Conservation (phyloP, 2,329 filamentous ascomycete species). For the Xylaria sp. region DNA sequence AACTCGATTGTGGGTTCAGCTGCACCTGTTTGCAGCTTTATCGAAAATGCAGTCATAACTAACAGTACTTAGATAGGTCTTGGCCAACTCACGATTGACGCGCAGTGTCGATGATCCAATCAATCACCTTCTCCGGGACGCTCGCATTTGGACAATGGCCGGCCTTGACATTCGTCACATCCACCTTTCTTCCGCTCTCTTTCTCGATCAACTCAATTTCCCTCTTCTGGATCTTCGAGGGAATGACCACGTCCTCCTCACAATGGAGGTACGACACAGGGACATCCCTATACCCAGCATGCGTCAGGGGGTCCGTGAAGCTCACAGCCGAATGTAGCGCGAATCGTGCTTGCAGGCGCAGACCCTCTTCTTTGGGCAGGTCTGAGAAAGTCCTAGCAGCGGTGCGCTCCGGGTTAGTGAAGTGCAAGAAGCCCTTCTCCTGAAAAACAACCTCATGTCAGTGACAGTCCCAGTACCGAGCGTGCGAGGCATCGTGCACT, state of each 20-base stretch:
- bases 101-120: constrained; percentile 28
- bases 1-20: too few relatives aligned
- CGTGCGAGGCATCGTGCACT: not conserved
- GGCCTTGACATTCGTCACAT: constrained; percentile 44
- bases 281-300: constrained; percentile 49
- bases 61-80: too few relatives aligned
- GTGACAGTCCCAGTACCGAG: not conserved
- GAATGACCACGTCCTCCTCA: constrained; percentile 44
- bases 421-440: constrained; percentile 40
- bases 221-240: constrained; percentile 41
- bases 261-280: constrained; percentile 48
- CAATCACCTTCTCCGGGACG: constrained; percentile 35
- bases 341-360: constrained; percentile 5
- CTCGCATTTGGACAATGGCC: constrained; percentile 44
- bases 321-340: constrained; percentile 42
- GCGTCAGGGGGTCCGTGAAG: constrained; percentile 44
- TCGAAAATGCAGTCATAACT: too few relatives aligned
- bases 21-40: too few relatives aligned
- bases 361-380: constrained; percentile 35
- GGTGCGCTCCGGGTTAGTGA: constrained; percentile 15
- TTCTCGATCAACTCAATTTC: constrained; percentile 41
- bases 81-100: not conserved
- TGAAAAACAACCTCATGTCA: constrained; percentile 13
- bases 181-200: constrained; percentile 41
- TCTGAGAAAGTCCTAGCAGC: constrained; percentile 36